Evolutionary conservation across 1,139 yeast genomes (phyloP).

Genomic region (Spencermartinsiella ligniputridi): DNA sequence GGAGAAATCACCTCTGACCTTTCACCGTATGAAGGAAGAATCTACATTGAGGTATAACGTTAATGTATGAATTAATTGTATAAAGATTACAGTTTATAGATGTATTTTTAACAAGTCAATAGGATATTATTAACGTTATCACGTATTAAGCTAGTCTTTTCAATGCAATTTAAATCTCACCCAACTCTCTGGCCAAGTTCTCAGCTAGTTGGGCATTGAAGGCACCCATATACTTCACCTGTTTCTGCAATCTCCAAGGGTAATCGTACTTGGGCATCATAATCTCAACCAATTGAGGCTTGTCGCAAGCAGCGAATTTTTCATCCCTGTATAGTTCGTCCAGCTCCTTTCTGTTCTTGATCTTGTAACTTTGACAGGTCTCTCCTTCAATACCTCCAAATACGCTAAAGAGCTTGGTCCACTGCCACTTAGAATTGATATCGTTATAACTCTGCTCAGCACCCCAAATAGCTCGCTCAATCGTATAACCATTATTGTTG

Average conservation of each 20-base stretch:
- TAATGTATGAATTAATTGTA: too few species aligned
- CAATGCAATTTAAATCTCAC: conserved; percentile 13
- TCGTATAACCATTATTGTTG: conserved; percentile 83
- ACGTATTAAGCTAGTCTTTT: not conserved
- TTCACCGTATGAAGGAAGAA: not conserved
- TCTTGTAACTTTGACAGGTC: conserved; percentile 34
- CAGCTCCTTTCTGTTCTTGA: conserved; percentile 35
- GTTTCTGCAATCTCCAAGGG: conserved; percentile 48
- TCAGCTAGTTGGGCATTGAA: conserved; percentile 22
- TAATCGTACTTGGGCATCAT: conserved; percentile 55
- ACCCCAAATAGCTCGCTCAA: conserved; percentile 80
- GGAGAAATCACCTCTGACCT: conserved; percentile 1
- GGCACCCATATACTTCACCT: conserved; percentile 27
- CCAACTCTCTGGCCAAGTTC: conserved; percentile 22
- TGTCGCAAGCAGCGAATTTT: conserved; percentile 28
- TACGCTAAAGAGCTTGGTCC: conserved; percentile 59
- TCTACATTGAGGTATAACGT: not conserved
- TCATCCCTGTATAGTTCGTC: conserved; percentile 38
- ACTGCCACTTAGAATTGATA: conserved; percentile 72
- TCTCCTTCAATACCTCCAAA: conserved; percentile 60
- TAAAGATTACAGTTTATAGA: not conserved
- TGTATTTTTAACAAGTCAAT: not conserved
- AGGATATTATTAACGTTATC: too few species aligned
- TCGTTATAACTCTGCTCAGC: conserved; percentile 74
- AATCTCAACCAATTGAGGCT: conserved; percentile 55